Evolutionary conservation across 768 basidiomycete species (phyloP), one percentile per base, ranked within the genome.

Genomic region (Auriscalpium microsporum): DNA sequence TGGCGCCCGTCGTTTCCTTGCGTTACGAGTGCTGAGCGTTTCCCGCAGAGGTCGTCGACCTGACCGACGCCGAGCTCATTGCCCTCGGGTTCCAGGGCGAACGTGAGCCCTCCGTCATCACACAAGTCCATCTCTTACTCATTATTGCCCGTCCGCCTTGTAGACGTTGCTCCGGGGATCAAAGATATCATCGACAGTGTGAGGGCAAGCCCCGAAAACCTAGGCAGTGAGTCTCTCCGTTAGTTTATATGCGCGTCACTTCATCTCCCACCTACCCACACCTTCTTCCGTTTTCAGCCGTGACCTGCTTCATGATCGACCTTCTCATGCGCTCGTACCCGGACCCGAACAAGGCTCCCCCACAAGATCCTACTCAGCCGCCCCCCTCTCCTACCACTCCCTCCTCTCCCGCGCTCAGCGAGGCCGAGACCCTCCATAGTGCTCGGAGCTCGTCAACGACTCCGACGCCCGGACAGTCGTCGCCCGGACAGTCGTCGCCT

Each of bases 301-400:
- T 67, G 46, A 66, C 65, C 48, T 63, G 62, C 54, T 70, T 67
- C 59, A 60, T 61, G 62, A 42, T 67, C 48, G 64, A 70, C 54
- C 64, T 62, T 57, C 44, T 67, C 48, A 61, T 50, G 9, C 63
- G 55, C 56, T 48, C 10, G 44, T 38, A 45, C 55, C 1, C 47
- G 21, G 52, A 8, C 55, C 1, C 47, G 21, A 48, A 8, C 52
- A 38, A 55, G 34, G 45, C 57, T 48, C 50, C 45, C 59, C 50
- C 49, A 45, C 58, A 53, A 60, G 58, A 45, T 21, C 17, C 55
- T 49, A 33, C 49, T 50, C 23, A 19, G 49, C 14, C 21, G 23
- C 49, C 49, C 49, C 7, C 49, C 23, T 50, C 33, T 50, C 53
- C 53, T 19, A 54, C 53, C 10, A 21, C 33, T 17, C 54, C 52